Base-by-base conservation (phyloP, 345 rosid genomes). In the Euclidium syriacum region DNA sequence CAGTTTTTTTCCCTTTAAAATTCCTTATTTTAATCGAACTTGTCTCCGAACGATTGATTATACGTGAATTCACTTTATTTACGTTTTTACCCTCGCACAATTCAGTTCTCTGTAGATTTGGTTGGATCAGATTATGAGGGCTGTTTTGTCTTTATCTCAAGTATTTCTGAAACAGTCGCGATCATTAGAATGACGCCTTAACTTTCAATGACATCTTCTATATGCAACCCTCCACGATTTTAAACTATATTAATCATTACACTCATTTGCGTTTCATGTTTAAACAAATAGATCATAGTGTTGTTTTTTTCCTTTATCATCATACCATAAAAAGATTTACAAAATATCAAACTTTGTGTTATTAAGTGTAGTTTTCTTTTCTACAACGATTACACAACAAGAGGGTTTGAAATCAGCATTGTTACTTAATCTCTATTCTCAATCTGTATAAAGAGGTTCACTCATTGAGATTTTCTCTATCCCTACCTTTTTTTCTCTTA, bases 321-420 rank as follows among this genome's bases (percentile, higher is more conserved):
- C n/a, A n/a, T n/a, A n/a, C n/a, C n/a, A n/a, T n/a, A n/a, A 20
- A 40, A 64, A 22, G 27, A 63, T 63, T 51, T 51, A 64, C 60
- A 52, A 51, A 27, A 20, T 18, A 41, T 63, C 23, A 29, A 3
- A 27, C 7, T 6, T 8, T n/a, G 29, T 20, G 40, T 41, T 11
- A 7, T 4, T 29, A 29, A 27, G 30, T 50, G 27, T 62, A 55
- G 55, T 44, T 54, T 44, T 36, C 22, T 33, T 53, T 52, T 43
- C 64, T 46, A 66, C 56, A 36, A 17, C 7, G 41, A 38, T 56
- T 57, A 67, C 33, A 29, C 58, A 67, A 58, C 57, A 58, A 48
- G 18, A 34, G 30, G 47, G 39, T 55, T 55, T 10, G 15, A 38
- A 20, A 36, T 36, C 44, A 53, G 59, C 42, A n/a, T 35, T 54